These are phyloP conservation scores for Suillus spraguei DNA, from an alignment of 768 basidiomycete genomes.

Conservation along the genomic window DNA sequence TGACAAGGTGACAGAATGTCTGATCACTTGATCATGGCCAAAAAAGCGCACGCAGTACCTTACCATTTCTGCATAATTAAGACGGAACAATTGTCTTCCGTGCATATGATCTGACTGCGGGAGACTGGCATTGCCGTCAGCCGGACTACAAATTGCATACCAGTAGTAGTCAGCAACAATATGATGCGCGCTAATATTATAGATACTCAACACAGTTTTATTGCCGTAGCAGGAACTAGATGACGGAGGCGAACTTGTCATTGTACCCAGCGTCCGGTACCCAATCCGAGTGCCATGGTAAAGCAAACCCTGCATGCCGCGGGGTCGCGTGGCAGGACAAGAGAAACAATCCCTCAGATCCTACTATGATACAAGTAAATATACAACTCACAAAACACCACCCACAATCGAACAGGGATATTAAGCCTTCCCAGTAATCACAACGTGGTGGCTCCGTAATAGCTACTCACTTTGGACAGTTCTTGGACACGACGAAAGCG, in stretches of 20 bases:
- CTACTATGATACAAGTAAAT: not conserved
- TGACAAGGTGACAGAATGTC: not conserved
- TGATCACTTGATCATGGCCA: not conserved
- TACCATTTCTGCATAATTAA: not conserved
- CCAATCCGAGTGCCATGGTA: not conserved
- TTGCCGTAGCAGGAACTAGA: not conserved
- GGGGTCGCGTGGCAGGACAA: not conserved
- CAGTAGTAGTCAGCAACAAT: not conserved
- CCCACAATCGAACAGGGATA: not conserved
- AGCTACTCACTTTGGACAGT: not conserved
- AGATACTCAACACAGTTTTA: not conserved
- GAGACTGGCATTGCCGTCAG: not conserved
- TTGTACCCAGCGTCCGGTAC: not conserved
- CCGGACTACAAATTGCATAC: not conserved
- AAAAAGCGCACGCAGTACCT: not conserved
- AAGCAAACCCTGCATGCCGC: not conserved
- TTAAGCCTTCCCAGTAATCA: not conserved
- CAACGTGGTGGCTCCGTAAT: not conserved
- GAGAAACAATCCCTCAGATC: not conserved
- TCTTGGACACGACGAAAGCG: not conserved
- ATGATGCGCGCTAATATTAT: not conserved
- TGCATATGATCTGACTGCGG: not conserved
- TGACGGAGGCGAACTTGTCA: not conserved
- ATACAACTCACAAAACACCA: not conserved
- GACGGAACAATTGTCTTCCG: not conserved